Base-by-base conservation (phyloP, 768 basidiomycete species). In the Psilocybe sp. region DNA sequence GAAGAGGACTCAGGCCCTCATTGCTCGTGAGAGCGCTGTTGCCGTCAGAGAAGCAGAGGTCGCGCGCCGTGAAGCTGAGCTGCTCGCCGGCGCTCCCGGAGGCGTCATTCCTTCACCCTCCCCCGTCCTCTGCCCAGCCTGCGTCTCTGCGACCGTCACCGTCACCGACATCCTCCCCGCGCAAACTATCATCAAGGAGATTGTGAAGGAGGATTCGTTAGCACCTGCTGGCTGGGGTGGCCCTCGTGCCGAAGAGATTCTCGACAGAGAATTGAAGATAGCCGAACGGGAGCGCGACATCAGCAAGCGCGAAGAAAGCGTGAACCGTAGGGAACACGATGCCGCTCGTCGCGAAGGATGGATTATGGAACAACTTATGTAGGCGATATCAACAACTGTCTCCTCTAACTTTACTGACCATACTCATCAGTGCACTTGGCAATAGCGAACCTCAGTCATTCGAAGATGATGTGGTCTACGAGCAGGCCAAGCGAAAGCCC, bases 361-460 rank as follows among this genome's bases (percentile, higher is more conserved):
- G 91, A 92, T 93, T 60, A 92, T 93, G 90, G 92, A 93, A 54
- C 91, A 93, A 60, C 80, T 93, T 33, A 84, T 89, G 92, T 93
- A 74, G 56, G 37, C 19, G 38, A 54, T 45, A 8, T 34, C 38
- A 9, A 4, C 18, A 20, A 5, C 32, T 32, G 7, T 18, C 13
- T 35, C 40, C 47, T 10, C 34, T 39, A 38, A 11, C 14, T 7
- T 20, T 48, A 36, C 44, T 51, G 13, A 52, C 57, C 19, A 49
- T 18, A 1, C 36, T 20, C 40, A 32, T 35, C 47, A 88, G 87
- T 65, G 71, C 79, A 52, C 78, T 90, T 50, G 88, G 88, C 54
- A 85, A 82, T 50, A 87, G 88, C 44, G 71, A 69, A 18, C 77
- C 85, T 44, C 75, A 80, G 46, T 68, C 76, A 28, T 85, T 89